These are phyloP conservation scores for Luffa acutangula DNA, from an alignment of 306 rosid genomes.

Conservation along the genomic window DNA sequence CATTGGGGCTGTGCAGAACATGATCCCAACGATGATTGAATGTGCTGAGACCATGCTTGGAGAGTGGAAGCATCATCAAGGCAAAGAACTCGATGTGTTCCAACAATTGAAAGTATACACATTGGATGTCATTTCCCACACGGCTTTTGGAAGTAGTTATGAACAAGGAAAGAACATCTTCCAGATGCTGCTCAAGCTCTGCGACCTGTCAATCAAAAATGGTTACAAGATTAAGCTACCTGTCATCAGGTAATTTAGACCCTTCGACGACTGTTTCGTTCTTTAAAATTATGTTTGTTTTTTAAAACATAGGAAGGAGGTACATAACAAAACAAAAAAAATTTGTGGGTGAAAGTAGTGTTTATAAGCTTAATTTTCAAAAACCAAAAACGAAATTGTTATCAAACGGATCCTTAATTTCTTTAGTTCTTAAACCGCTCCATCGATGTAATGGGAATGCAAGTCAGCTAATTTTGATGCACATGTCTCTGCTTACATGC, in stretches of 20 bases:
- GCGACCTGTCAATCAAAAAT: not conserved
- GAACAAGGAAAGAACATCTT: not conserved
- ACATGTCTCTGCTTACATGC: not conserved
- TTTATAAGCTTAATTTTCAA: no score
- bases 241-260: not conserved
- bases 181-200: not conserved
- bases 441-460: no score
- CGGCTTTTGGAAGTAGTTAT: conserved; percentile 8
- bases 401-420: no score
- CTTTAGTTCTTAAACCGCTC: no score
- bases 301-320: no score
- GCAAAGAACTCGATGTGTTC: not conserved
- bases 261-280: no score
- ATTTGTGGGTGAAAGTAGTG: no score
- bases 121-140: conserved; percentile 1
- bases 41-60: not conserved
- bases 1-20: not conserved
- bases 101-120: not conserved
- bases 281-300: no score
- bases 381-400: no score
- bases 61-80: not conserved
- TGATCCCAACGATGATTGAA: not conserved
- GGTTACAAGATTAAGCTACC: not conserved
- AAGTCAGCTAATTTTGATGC: no score
- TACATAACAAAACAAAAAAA: no score